phyloP scores from a whole-genome alignment of 2,329 filamentous ascomycete species.

The Mycocentrospora acerina region DNA sequence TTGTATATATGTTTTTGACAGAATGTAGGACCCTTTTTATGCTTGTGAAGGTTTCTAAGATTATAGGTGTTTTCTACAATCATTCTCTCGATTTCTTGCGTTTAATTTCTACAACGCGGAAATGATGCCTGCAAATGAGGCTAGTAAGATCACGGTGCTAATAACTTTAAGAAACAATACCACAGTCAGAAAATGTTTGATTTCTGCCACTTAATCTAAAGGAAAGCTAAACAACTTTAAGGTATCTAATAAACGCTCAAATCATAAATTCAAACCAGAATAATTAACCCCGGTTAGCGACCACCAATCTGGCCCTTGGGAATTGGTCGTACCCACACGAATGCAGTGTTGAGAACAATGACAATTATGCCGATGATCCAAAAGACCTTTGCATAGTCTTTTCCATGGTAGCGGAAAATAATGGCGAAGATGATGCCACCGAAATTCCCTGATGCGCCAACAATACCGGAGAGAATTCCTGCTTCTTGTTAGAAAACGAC shows the following conservation, averaged over 20 bases:
- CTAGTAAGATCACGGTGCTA: no score
- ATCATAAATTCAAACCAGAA: neutral
- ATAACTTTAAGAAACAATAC: no score
- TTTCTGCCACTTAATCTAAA: no score
- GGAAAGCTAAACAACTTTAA: conserved; percentile 3
- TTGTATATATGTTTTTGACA: neutral
- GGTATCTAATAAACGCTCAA: conserved; percentile 9
- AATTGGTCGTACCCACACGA: conserved; percentile 64
- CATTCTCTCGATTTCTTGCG: no score
- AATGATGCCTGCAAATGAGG: no score
- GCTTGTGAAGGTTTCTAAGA: no score
- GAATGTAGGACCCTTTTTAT: no score
- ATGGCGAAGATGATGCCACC: conserved; percentile 84
- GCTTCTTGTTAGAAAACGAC: no score
- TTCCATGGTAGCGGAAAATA: conserved; percentile 74
- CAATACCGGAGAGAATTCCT: conserved; percentile 69
- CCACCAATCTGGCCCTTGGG: conserved; percentile 57
- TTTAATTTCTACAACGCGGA: no score
- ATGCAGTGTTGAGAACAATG: conserved; percentile 66
- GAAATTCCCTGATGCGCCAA: conserved; percentile 79
- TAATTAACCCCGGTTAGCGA: conserved; percentile 18
- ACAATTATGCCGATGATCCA: conserved; percentile 82
- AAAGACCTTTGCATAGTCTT: conserved; percentile 67
- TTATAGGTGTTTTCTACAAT: no score
- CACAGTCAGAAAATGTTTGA: no score